A percentile compares a stretch with the other conserved stretches of the same genome.
These are phyloP conservation scores for Cytospora piceicola DNA, from an alignment of 2,329 filamentous ascomycete species.

Conservation along the genomic window DNA sequence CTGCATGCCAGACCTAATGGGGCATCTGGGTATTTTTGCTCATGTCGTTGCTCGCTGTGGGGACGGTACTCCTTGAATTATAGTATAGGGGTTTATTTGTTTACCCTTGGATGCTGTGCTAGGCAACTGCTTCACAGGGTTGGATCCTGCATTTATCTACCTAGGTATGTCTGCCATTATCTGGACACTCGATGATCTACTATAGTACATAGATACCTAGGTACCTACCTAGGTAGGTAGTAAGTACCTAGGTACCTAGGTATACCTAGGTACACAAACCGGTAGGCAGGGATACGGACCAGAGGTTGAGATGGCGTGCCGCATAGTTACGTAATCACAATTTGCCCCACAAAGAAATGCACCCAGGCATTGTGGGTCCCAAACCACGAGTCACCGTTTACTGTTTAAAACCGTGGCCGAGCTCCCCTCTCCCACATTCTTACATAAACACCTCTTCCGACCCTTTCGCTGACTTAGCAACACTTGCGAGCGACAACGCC, in stretches of 20 bases:
- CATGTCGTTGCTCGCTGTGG: not conserved
- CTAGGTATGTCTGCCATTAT: not conserved
- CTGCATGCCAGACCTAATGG: not conserved
- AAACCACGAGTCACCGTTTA: not conserved
- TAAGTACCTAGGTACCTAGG: no score
- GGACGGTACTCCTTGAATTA: not conserved
- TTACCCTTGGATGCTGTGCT: no score
- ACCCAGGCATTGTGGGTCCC: not conserved
- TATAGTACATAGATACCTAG: no score
- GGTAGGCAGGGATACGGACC: not conserved
- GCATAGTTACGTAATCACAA: conserved; percentile 25
- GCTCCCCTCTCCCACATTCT: conserved; percentile 25
- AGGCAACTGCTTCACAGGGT: no score
- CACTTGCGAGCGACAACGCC: conserved; percentile 20
- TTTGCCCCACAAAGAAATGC: not conserved
- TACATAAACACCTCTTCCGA: conserved; percentile 30
- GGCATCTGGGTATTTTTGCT: not conserved
- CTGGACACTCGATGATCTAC: not conserved
- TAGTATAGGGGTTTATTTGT: no score
- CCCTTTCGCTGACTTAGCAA: conserved; percentile 31
- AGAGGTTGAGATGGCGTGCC: not conserved
- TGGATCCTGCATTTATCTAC: no score
- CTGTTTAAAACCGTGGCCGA: conserved; percentile 21
- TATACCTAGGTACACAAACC: no score
- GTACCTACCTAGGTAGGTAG: no score